Evolutionary conservation across 2,329 filamentous ascomycete genomes (phyloP).

Genomic region (Claviceps fusiformis): DNA sequence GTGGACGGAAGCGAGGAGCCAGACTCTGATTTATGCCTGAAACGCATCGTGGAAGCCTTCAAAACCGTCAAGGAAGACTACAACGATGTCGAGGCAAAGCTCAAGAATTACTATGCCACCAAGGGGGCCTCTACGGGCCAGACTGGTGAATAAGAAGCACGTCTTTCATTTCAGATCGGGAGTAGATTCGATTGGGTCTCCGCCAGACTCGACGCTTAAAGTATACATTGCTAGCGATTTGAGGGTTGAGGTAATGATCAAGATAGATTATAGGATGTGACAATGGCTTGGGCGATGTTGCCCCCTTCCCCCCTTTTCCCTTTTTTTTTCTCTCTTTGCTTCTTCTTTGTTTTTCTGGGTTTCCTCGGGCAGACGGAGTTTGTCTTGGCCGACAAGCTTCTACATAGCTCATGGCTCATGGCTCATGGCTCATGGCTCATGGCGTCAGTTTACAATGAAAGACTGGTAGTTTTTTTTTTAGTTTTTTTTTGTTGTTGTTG

Average conservation of each 20-base stretch:
- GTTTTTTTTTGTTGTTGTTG: no score
- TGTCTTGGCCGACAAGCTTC: not conserved
- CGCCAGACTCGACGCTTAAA: not conserved
- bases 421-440: constrained; percentile 1
- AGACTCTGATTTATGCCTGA: constrained; percentile 54
- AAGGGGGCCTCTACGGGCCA: constrained; percentile 6
- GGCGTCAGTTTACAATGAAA: not conserved
- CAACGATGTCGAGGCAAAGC: constrained; percentile 52
- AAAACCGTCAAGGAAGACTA: constrained; percentile 64
- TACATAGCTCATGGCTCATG: constrained; percentile 1
- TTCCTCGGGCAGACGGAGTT: not conserved
- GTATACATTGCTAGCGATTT: not conserved
- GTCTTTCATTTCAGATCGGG: not conserved
- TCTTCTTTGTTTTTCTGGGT: not conserved
- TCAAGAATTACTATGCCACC: constrained; percentile 51
- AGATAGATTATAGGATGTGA: not conserved
- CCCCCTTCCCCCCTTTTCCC: no score
- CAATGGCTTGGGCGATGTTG: not conserved
- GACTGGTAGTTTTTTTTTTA: not conserved
- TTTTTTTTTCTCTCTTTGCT: no score
- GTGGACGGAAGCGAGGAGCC: constrained; percentile 55
- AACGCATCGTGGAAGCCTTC: constrained; percentile 57
- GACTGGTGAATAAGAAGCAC: constrained; percentile 10
- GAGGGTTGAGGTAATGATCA: not conserved
- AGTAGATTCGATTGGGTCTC: not conserved